Evolutionary conservation across 2,329 filamentous ascomycete species (phyloP).

Genomic region (Alternaria brassicicola): DNA sequence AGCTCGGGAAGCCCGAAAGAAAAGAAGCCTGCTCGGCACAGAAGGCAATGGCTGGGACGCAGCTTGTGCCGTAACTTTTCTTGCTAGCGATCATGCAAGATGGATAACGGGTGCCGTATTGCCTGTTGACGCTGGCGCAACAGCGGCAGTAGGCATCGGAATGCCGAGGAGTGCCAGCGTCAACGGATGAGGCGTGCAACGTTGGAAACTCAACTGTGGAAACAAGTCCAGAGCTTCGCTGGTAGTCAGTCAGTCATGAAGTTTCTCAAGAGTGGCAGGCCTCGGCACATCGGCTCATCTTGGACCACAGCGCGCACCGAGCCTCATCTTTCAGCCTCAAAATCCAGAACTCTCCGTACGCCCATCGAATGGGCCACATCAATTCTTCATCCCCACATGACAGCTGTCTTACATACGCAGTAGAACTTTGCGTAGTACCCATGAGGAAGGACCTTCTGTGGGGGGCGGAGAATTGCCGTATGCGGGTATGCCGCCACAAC

Average conservation of each 20-base stretch:
- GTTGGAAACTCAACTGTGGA: neutral
- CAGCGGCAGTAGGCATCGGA: slow-evolving; percentile 36
- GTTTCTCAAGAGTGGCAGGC: too few relatives aligned
- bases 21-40: slow-evolving; percentile 58
- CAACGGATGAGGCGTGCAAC: slow-evolving; percentile 22
- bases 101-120: slow-evolving; percentile 55
- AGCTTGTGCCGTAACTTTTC: slow-evolving; percentile 57
- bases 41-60: slow-evolving; percentile 63
- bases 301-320: too few relatives aligned
- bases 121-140: slow-evolving; percentile 41
- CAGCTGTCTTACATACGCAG: neutral
- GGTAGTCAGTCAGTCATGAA: neutral
- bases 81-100: slow-evolving; percentile 59
- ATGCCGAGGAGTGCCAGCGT: slow-evolving; percentile 33
- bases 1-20: slow-evolving; percentile 56
- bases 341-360: neutral
- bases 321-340: neutral
- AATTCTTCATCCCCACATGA: neutral
- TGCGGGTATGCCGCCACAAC: neutral
- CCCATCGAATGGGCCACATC: neutral
- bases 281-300: neutral
- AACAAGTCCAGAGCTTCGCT: neutral
- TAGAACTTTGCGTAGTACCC: neutral
- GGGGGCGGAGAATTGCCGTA: slow-evolving; percentile 5
- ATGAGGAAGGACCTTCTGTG: neutral